phyloP scores from a whole-genome alignment of 148 eudicot genomes.

The Tetragonia tetragonoides region DNA sequence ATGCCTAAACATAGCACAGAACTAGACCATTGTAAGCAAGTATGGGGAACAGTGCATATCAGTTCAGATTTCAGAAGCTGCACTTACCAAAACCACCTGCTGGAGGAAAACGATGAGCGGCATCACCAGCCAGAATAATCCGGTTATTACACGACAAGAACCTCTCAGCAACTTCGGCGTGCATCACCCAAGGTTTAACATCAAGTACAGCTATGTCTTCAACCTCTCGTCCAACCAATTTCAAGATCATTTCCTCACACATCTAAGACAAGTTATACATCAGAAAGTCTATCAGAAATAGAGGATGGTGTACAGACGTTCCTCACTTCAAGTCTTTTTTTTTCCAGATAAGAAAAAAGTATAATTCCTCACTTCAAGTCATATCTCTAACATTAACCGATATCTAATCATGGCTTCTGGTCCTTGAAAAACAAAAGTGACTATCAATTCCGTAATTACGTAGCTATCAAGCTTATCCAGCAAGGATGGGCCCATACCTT shows the following conservation, averaged over 20 bases:
- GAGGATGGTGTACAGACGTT: background rate
- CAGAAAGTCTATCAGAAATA: background rate
- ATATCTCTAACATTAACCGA: background rate
- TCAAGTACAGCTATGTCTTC: conserved; percentile 72
- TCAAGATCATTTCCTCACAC: conserved; percentile 69
- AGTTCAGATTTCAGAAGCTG: background rate
- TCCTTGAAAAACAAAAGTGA: background rate
- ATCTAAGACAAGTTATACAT: conserved; percentile 44
- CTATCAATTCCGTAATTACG: background rate
- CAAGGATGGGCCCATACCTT: conserved; percentile 43
- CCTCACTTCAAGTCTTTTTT: background rate
- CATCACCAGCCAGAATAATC: conserved; percentile 85
- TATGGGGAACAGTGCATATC: background rate
- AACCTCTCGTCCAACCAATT: conserved; percentile 80
- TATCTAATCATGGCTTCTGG: background rate
- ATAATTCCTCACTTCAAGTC: background rate
- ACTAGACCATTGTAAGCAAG: conserved; percentile 1
- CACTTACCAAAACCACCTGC: conserved; percentile 95
- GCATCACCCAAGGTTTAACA: conserved; percentile 98
- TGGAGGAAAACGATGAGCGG: conserved; percentile 98
- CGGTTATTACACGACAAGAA: conserved; percentile 54
- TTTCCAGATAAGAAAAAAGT: too few relatives aligned
- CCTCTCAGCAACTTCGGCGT: conserved; percentile 94
- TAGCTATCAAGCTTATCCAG: background rate
- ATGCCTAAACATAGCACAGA: conserved; percentile 55